These are phyloP conservation scores for Flaveria floridana DNA, from an alignment of 140 eudicot genomes.

Conservation along the genomic window DNA sequence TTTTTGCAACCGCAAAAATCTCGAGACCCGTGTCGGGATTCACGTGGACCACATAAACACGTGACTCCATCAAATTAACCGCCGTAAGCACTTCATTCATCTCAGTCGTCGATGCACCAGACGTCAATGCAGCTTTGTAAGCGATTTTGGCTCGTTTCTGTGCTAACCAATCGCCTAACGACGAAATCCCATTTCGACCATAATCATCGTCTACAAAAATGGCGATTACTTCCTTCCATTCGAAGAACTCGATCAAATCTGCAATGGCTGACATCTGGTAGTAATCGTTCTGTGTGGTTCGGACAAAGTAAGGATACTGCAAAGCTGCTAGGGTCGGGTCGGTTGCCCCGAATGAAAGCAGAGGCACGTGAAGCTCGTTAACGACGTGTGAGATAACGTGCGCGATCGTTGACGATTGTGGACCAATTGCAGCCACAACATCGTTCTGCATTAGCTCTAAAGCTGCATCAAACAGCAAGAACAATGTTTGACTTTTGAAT, in stretches of 20 bases:
- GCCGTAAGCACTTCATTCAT: slow-evolving; percentile 43
- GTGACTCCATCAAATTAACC: slow-evolving; percentile 75
- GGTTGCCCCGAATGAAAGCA: slow-evolving; percentile 80
- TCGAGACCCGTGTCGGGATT: slow-evolving; percentile 73
- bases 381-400: slow-evolving; percentile 72
- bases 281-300: slow-evolving; percentile 69
- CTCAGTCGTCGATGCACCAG: slow-evolving; percentile 43
- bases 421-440: slow-evolving; percentile 80
- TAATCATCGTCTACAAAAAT: slow-evolving; percentile 85
- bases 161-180: slow-evolving; percentile 77
- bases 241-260: slow-evolving; percentile 59
- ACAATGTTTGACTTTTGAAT: slow-evolving; percentile 1
- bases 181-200: slow-evolving; percentile 78
- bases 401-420: slow-evolving; percentile 92
- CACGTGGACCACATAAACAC: slow-evolving; percentile 80
- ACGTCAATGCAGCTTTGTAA: slow-evolving; percentile 74
- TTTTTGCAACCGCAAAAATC: slow-evolving; percentile 53
- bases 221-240: slow-evolving; percentile 82
- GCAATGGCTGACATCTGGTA: slow-evolving; percentile 89
- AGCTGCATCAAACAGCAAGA: slow-evolving; percentile 45
- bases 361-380: slow-evolving; percentile 80
- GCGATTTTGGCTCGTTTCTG: slow-evolving; percentile 74
- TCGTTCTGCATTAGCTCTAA: slow-evolving; percentile 78
- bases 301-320: slow-evolving; percentile 81
- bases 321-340: slow-evolving; percentile 84